Percentiles rank a stretch among this genome's conserved stretches.
Evolutionary conservation across 352 stramenopile genomes (phyloP).

Genomic region (Phytopythium mirpurense): DNA sequence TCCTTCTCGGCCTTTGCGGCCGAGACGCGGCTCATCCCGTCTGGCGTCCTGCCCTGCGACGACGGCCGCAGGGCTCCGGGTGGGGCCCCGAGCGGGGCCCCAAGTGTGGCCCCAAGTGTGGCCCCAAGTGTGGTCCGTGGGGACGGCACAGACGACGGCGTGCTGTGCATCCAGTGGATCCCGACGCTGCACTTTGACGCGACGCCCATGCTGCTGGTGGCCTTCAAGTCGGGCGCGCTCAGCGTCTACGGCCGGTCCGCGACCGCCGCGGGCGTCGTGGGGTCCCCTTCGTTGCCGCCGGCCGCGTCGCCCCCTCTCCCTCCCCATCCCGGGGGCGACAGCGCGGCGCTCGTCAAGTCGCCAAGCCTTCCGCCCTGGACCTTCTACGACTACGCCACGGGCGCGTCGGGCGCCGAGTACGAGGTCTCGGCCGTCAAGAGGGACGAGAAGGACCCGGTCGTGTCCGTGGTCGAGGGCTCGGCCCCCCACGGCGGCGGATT

Average conservation of each 20-base stretch:
- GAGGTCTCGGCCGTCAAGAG: slow-evolving; percentile 53
- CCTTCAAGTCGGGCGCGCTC: slow-evolving; percentile 48
- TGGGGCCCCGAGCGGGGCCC: too few relatives aligned
- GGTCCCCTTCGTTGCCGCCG: slow-evolving; percentile 47
- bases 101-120: too few relatives aligned
- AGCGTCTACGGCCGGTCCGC: slow-evolving; percentile 58
- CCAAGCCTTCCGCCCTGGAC: slow-evolving; percentile 65
- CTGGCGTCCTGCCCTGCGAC: slow-evolving; percentile 56
- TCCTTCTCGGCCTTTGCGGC: slow-evolving; percentile 81
- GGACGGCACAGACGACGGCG: slow-evolving; percentile 8
- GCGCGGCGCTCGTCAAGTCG: slow-evolving; percentile 20
- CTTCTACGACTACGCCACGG: slow-evolving; percentile 63
- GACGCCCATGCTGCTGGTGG: slow-evolving; percentile 64
- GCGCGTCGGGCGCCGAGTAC: slow-evolving; percentile 62
- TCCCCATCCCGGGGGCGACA: slow-evolving; percentile 1
- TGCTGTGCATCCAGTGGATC: slow-evolving; percentile 80
- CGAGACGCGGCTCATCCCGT: slow-evolving; percentile 73
- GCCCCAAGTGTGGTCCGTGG: too few relatives aligned
- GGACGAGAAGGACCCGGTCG: neutral
- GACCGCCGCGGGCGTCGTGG: slow-evolving; percentile 49
- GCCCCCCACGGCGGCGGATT: too few relatives aligned
- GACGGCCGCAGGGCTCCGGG: too few relatives aligned
- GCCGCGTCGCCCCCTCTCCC: neutral
- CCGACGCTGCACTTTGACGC: slow-evolving; percentile 78
- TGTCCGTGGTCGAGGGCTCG: neutral